A percentile compares a stretch with the other conserved stretches of the same genome.
These are phyloP conservation scores for grape (Vitis vinifera) DNA, from an alignment of 164 flowering plant genomes.

Conservation along the genomic window ASM3070453v1 NC_081807.1:6448501-6449000, in stretches of 20 bases:
- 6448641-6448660: constrained; percentile 16
- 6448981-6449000: too few species aligned
- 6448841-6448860: too few species aligned
- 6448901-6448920: too few species aligned
- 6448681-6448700: constrained; percentile 15
- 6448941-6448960: too few species aligned
- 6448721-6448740: neutral
- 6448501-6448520: too few species aligned
- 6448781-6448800: too few species aligned
- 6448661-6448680: constrained; percentile 20
- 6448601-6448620: constrained; percentile 4
- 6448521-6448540: constrained; percentile 11
- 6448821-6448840: too few species aligned
- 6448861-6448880: too few species aligned
- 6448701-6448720: constrained; percentile 7
- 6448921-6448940: too few species aligned
- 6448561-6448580: constrained; percentile 23
- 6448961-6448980: too few species aligned
- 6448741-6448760: neutral
- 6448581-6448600: neutral
- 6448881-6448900: too few species aligned
- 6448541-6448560: constrained; percentile 27
- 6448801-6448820: too few species aligned
- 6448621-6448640: constrained; percentile 21
- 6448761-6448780: neutral